Conservation (phyloP, 441 rosid genomes). For the Gossypium davidsonii region DNA sequence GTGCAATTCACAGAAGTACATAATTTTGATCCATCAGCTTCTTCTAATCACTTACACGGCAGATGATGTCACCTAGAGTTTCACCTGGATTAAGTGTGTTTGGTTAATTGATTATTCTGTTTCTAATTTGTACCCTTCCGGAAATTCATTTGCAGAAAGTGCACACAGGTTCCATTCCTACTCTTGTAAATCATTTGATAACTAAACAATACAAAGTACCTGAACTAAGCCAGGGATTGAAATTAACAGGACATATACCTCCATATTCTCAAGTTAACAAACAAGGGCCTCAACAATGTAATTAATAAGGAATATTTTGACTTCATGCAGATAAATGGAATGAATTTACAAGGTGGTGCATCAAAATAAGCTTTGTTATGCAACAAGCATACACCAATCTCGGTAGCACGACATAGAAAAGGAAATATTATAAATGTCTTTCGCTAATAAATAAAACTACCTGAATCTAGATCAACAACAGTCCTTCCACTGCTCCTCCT, state of each 20-base stretch:
- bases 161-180: not conserved
- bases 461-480: constrained; percentile 53
- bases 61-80: not conserved
- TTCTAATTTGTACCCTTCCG: not conserved
- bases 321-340: not conserved
- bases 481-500: constrained; percentile 30
- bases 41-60: not conserved
- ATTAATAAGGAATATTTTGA: not conserved
- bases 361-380: not conserved
- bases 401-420: not conserved
- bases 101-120: not conserved
- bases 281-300: not conserved
- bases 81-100: not conserved
- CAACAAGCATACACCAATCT: not conserved
- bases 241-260: not conserved
- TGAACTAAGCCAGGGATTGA: not conserved
- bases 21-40: constrained; percentile 4
- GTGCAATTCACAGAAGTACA: not conserved
- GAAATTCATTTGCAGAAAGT: not conserved
- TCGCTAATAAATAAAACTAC: constrained; percentile 21
- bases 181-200: not conserved
- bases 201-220: not conserved
- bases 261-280: not conserved
- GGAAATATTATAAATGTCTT: not conserved
- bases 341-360: not conserved